Percentiles rank a stretch among this genome's conserved stretches.
Evolutionary conservation across 192 early-diverging fungal species (phyloP).

Genomic region (Phycomyces nitens): DNA sequence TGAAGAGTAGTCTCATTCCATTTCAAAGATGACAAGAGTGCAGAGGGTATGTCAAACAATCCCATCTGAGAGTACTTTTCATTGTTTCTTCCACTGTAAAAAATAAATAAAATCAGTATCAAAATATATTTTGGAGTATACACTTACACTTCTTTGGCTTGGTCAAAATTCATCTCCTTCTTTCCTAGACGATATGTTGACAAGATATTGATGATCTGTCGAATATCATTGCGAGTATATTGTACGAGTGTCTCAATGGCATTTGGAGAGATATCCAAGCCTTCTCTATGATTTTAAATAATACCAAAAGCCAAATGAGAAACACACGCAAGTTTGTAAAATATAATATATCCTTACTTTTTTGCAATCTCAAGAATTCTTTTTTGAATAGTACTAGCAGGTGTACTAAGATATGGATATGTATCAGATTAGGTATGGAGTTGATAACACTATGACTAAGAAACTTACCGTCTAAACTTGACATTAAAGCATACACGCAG

Average conservation of each 20-base stretch:
- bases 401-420: slow-evolving; percentile 42
- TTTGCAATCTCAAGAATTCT: not conserved
- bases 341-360: not conserved
- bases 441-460: slow-evolving; percentile 1
- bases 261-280: slow-evolving; percentile 69
- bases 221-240: slow-evolving; percentile 85
- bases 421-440: slow-evolving; percentile 10
- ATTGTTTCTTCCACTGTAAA: slow-evolving; percentile 27
- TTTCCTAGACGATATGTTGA: slow-evolving; percentile 81
- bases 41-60: slow-evolving; percentile 74
- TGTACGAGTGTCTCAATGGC: slow-evolving; percentile 78
- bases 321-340: not conserved
- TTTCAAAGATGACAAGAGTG: slow-evolving; percentile 51
- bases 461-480: slow-evolving; percentile 61
- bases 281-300: too few relatives aligned
- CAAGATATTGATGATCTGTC: slow-evolving; percentile 93
- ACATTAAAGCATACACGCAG: slow-evolving; percentile 82
- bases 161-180: slow-evolving; percentile 70
- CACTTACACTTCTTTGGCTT: slow-evolving; percentile 70
- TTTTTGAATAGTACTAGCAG: slow-evolving; percentile 32
- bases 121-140: too few relatives aligned
- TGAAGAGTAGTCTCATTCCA: slow-evolving; percentile 46
- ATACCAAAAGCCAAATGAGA: too few relatives aligned
- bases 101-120: not conserved
- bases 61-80: slow-evolving; percentile 38